Percentiles rank a stretch among this genome's conserved stretches.
Evolutionary conservation across 805 yeast genomes (phyloP).

Genomic region (Kazachstania psychrophila): DNA sequence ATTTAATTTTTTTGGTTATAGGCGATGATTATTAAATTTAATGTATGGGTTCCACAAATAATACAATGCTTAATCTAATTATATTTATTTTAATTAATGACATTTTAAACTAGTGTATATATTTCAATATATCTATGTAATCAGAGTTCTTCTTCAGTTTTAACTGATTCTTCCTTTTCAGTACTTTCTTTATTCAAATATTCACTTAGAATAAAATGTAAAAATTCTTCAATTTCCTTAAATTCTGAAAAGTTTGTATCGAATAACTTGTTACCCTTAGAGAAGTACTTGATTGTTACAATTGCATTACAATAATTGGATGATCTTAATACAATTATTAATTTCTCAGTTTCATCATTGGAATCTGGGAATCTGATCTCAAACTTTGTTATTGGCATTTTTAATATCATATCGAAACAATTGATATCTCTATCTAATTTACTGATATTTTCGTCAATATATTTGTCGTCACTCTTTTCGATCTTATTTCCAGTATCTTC

Average conservation of each 20-base stretch:
- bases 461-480: not conserved
- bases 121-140: not conserved
- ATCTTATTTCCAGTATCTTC: not conserved
- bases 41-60: no score
- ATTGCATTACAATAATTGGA: slow-evolving; percentile 29
- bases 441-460: slow-evolving; percentile 11
- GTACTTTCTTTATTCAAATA: no score
- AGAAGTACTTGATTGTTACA: slow-evolving; percentile 14
- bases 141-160: slow-evolving; percentile 1
- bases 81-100: no score
- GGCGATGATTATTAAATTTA: no score
- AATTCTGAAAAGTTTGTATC: slow-evolving; percentile 27
- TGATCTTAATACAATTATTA: slow-evolving; percentile 17
- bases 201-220: slow-evolving; percentile 26
- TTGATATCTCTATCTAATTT: slow-evolving; percentile 19
- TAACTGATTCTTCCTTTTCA: slow-evolving; percentile 6
- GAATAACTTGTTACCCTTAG: slow-evolving; percentile 8
- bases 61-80: no score
- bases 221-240: slow-evolving; percentile 29
- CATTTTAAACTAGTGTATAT: no score
- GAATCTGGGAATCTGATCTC: slow-evolving; percentile 10
- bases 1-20: no score
- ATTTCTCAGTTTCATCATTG: slow-evolving; percentile 7
- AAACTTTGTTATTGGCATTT: slow-evolving; percentile 18
- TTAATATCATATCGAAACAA: slow-evolving; percentile 17